A percentile compares a stretch with the other conserved stretches of the same genome.
Evolutionary conservation across 306 rosid genomes (phyloP).

Genomic region (Quercus dentata): DNA sequence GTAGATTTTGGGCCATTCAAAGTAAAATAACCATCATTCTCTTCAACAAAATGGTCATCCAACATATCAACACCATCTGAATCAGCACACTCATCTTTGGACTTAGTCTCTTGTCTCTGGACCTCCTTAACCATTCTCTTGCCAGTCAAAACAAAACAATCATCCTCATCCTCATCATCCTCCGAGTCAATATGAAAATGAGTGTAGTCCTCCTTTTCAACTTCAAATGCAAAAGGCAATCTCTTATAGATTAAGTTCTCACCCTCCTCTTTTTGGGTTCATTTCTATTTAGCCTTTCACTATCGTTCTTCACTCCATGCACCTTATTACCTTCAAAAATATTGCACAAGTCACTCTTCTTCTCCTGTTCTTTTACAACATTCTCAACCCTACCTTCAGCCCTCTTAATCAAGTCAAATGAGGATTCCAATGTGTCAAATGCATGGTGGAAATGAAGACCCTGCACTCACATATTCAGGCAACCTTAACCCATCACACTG

Average conservation of each 20-base stretch:
- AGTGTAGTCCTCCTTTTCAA: too few species aligned
- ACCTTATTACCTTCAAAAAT: not conserved
- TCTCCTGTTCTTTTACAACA: not conserved
- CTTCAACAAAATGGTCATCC: constrained; percentile 35
- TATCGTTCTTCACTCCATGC: not conserved
- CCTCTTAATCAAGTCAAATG: constrained; percentile 8
- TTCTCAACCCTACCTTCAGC: constrained; percentile 8
- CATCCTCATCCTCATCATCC: constrained; percentile 29
- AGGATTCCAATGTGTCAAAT: too few species aligned
- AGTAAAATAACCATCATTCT: constrained; percentile 42
- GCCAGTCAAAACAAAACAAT: constrained; percentile 28
- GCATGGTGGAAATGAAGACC: too few species aligned
- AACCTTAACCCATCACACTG: constrained; percentile 68
- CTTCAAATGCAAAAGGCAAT: too few species aligned
- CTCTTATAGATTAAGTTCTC: too few species aligned
- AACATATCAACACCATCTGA: constrained; percentile 24
- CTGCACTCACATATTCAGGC: too few species aligned
- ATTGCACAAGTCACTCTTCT: not conserved
- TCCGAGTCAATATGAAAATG: not conserved
- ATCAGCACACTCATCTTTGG: constrained; percentile 25
- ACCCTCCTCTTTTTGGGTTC: too few species aligned
- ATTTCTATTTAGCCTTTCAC: too few species aligned
- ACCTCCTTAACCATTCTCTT: constrained; percentile 12
- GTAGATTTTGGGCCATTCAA: constrained; percentile 45
- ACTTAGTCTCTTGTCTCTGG: constrained; percentile 3